Evolutionary conservation across 208 protist genomes (phyloP).

Genomic region (Kentomonas sorsogonicus): DNA sequence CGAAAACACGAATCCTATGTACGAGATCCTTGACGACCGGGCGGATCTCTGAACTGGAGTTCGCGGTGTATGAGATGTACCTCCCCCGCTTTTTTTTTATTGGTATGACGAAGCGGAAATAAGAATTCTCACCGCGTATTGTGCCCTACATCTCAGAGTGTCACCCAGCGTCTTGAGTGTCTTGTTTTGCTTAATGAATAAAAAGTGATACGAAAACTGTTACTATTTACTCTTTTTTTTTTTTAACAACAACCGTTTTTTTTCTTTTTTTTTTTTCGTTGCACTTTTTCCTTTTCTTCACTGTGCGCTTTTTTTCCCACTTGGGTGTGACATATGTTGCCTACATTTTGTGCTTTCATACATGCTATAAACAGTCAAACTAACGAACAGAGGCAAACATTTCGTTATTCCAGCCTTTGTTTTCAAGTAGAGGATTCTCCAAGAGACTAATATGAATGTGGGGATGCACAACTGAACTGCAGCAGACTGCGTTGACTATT

Average conservation of each 20-base stretch:
- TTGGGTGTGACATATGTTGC: no score
- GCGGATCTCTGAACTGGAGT: conserved; percentile 55
- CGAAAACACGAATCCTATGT: conserved; percentile 91
- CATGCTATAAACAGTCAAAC: no score
- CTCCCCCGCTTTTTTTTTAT: conserved; percentile 2
- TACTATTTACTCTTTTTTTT: conserved; percentile 4
- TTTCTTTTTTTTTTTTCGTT: conserved; percentile 8
- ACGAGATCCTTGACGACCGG: conserved; percentile 63
- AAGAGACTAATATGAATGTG: no score
- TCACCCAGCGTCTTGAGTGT: neutral
- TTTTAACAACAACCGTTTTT: neutral
- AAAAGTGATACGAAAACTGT: neutral
- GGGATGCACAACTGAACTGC: no score
- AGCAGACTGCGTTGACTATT: no score
- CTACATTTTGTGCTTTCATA: no score
- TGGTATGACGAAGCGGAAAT: neutral
- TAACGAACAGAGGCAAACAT: no score
- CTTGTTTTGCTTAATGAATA: conserved; percentile 1
- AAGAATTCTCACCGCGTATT: neutral
- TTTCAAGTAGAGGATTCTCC: no score
- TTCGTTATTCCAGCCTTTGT: no score
- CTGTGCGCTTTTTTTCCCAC: neutral
- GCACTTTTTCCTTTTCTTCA: conserved; percentile 1
- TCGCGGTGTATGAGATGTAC: neutral
- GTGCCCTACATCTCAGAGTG: neutral